phyloP scores from a whole-genome alignment of 2,329 filamentous ascomycete genomes.

The Cordyceps tenuipes region DNA sequence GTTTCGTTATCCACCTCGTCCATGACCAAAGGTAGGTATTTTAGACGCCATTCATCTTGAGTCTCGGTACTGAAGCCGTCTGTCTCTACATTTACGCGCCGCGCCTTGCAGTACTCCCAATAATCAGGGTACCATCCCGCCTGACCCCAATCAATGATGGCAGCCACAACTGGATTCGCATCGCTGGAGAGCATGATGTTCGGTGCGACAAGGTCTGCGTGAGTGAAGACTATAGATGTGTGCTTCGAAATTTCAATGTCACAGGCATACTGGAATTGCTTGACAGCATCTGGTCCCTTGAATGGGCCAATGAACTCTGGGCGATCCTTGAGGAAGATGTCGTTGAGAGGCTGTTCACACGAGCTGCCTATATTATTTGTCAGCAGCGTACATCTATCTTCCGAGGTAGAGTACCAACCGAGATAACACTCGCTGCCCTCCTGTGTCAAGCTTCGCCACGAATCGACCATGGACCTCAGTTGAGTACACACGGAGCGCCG shows the following conservation, averaged over 20 bases:
- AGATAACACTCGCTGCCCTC: constrained; percentile 15
- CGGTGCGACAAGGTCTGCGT: constrained; percentile 19
- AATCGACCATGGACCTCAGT: constrained; percentile 14
- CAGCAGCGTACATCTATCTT: background rate
- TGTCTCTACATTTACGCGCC: constrained; percentile 17
- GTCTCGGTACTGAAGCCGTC: constrained; percentile 16
- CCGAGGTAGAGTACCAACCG: constrained; percentile 8
- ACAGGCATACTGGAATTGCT: background rate
- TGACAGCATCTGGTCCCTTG: background rate
- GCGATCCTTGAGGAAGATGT: background rate
- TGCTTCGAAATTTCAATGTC: background rate
- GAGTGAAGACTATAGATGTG: constrained; percentile 16
- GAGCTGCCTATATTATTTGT: background rate
- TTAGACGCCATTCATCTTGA: constrained; percentile 24
- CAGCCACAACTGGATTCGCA: constrained; percentile 15
- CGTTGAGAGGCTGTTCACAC: background rate
- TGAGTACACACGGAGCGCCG: constrained; percentile 8
- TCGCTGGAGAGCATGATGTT: constrained; percentile 20
- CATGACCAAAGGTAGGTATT: constrained; percentile 24
- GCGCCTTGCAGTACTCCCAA: constrained; percentile 20
- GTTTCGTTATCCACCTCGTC: constrained; percentile 24
- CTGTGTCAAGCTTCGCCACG: constrained; percentile 16
- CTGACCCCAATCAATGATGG: constrained; percentile 23
- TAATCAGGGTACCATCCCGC: constrained; percentile 27
- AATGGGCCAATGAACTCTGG: constrained; percentile 3